Conservation (phyloP, 2,329 filamentous ascomycete genomes). For the Juglanconis oblonga region DNA sequence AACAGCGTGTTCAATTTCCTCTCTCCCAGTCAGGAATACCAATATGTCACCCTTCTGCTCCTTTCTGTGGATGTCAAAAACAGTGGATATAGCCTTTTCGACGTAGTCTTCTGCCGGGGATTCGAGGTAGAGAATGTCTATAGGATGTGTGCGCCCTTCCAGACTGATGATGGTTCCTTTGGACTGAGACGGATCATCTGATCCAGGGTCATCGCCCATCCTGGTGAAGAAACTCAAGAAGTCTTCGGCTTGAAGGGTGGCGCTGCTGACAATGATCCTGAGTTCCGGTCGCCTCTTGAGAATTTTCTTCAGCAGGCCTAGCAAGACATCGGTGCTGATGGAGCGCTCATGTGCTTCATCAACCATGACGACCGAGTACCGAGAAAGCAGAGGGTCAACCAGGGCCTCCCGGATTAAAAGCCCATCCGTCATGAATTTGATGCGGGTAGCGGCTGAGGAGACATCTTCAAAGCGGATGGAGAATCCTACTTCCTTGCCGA, state of each 20-base stretch:
- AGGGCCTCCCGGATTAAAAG: conserved; percentile 87
- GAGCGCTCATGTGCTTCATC: conserved; percentile 96
- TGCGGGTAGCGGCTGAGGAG: conserved; percentile 77
- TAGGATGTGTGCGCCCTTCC: conserved; percentile 84
- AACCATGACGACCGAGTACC: conserved; percentile 96
- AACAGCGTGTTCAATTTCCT: conserved; percentile 85
- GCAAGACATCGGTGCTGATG: conserved; percentile 84
- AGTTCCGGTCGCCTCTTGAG: conserved; percentile 74
- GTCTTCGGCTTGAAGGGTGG: conserved; percentile 84
- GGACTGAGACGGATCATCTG: conserved; percentile 28
- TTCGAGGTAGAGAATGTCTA: conserved; percentile 80
- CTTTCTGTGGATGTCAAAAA: conserved; percentile 81
- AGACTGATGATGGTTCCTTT: conserved; percentile 70
- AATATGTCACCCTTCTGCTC: conserved; percentile 84
- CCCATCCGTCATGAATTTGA: conserved; percentile 96
- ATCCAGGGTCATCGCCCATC: conserved; percentile 34
- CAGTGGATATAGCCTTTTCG: conserved; percentile 75
- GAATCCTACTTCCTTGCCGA: conserved; percentile 91
- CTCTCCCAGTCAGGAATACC: conserved; percentile 86
- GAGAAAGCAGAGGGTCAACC: conserved; percentile 83
- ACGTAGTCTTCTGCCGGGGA: conserved; percentile 81
- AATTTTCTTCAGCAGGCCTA: conserved; percentile 91
- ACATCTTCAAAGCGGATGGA: conserved; percentile 91
- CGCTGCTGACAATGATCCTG: conserved; percentile 87
- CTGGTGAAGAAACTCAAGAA: conserved; percentile 75